These are phyloP conservation scores for Fusarium albidum DNA, from an alignment of 2,329 filamentous ascomycete genomes.

Conservation along the genomic window DNA sequence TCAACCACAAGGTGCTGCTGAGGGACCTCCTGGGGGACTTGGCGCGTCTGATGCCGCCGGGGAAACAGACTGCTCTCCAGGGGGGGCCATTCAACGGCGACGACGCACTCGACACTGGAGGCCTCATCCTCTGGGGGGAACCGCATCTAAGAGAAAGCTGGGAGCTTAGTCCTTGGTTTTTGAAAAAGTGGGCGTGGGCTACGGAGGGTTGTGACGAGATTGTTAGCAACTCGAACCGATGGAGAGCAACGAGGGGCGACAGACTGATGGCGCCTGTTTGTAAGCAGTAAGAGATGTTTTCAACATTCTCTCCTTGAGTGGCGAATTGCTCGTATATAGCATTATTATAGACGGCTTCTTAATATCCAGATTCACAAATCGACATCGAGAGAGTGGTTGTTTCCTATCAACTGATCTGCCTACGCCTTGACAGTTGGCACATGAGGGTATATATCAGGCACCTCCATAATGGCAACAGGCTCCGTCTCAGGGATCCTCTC, in stretches of 20 bases:
- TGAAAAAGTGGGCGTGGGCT: constrained; percentile 18
- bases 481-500: neutral
- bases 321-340: too few species aligned
- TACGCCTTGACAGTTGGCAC: neutral
- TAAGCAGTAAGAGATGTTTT: too few species aligned
- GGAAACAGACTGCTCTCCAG: too few species aligned
- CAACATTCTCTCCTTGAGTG: too few species aligned
- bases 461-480: neutral
- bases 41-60: neutral
- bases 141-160: constrained; percentile 15
- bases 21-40: constrained; percentile 14
- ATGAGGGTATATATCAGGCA: neutral
- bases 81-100: neutral
- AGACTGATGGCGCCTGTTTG: too few species aligned
- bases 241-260: constrained; percentile 20
- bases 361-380: too few species aligned
- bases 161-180: constrained; percentile 9
- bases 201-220: constrained; percentile 11
- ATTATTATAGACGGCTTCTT: too few species aligned
- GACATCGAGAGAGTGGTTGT: too few species aligned
- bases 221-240: constrained; percentile 4
- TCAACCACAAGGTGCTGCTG: constrained; percentile 21
- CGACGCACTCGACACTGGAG: neutral
- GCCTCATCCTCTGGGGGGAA: constrained; percentile 26
- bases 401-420: neutral